These are phyloP conservation scores for Albugo laibachii DNA, from an alignment of 352 stramenopile species.

Conservation along the genomic window DNA sequence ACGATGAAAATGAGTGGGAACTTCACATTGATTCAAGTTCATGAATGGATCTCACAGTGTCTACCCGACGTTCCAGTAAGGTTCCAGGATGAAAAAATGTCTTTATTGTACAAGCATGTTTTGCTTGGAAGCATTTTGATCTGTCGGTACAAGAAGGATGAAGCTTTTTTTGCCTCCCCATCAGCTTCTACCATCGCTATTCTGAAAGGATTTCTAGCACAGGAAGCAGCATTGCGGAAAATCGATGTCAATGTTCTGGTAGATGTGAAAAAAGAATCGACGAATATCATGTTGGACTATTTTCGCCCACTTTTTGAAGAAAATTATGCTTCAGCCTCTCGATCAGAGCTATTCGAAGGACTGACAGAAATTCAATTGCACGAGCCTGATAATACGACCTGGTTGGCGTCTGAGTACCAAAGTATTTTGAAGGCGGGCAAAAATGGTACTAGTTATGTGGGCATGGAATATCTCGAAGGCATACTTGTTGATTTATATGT, in stretches of 20 bases:
- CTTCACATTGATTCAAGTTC: slow-evolving; percentile 69
- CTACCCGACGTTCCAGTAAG: slow-evolving; percentile 53
- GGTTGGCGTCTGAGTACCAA: slow-evolving; percentile 70
- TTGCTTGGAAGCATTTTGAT: slow-evolving; percentile 52
- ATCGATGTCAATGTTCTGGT: slow-evolving; percentile 59
- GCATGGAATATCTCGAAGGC: slow-evolving; percentile 57
- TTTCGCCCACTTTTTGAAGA: slow-evolving; percentile 40
- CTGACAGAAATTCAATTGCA: slow-evolving; percentile 74
- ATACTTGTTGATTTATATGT: slow-evolving; percentile 74
- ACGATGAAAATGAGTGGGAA: slow-evolving; percentile 41
- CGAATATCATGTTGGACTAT: slow-evolving; percentile 40
- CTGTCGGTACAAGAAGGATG: slow-evolving; percentile 52
- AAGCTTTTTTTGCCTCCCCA: slow-evolving; percentile 48
- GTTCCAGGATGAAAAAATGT: slow-evolving; percentile 44
- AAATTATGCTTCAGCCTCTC: slow-evolving; percentile 47
- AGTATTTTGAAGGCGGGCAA: slow-evolving; percentile 35
- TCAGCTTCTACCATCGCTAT: slow-evolving; percentile 73
- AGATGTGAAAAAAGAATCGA: slow-evolving; percentile 62
- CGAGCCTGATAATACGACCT: slow-evolving; percentile 39
- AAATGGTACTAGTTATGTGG: slow-evolving; percentile 44
- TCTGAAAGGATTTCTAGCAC: slow-evolving; percentile 68
- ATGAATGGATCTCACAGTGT: slow-evolving; percentile 70
- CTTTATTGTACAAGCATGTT: slow-evolving; percentile 59
- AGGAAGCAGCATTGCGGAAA: slow-evolving; percentile 61
- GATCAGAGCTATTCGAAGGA: slow-evolving; percentile 64